Evolutionary conservation across 148 eudicot species (phyloP).

Genomic region (Rhododendron griersonianum): DNA sequence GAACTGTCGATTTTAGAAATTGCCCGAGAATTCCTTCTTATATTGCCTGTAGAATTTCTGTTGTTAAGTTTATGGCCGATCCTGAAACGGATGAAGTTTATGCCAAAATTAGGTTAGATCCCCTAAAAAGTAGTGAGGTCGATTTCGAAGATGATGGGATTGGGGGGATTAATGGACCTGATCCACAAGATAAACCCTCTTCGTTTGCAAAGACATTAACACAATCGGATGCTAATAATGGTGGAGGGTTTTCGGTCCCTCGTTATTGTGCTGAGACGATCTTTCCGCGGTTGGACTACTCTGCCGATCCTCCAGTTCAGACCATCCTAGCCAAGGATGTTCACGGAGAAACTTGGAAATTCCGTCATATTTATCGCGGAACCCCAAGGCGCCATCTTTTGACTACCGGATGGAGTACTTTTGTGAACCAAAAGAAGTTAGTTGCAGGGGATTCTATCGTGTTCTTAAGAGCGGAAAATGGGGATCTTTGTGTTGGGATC

Average conservation of each 20-base stretch:
- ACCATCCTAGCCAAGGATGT: conserved; percentile 86
- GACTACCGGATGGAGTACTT: conserved; percentile 96
- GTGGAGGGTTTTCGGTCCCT: conserved; percentile 96
- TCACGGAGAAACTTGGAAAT: conserved; percentile 91
- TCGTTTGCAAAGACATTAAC: conserved; percentile 93
- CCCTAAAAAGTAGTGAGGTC: conserved; percentile 28
- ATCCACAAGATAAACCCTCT: conserved; percentile 58
- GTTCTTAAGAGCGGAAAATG: conserved; percentile 77
- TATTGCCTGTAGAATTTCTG: conserved; percentile 54
- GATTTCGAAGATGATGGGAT: conserved; percentile 36
- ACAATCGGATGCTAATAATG: conserved; percentile 92
- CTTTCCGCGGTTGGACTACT: conserved; percentile 78
- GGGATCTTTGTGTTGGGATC: conserved; percentile 89
- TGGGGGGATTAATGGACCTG: conserved; percentile 27
- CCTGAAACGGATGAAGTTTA: conserved; percentile 83
- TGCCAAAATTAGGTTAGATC: conserved; percentile 54
- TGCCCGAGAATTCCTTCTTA: conserved; percentile 57
- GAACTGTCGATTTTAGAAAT: conserved; percentile 52
- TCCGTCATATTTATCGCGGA: conserved; percentile 86
- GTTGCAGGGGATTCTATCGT: conserved; percentile 95
- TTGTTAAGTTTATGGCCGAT: conserved; percentile 72
- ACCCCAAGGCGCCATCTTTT: conserved; percentile 88
- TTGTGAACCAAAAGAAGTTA: conserved; percentile 91
- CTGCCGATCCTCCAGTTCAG: conserved; percentile 89
- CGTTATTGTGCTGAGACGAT: conserved; percentile 94